These are phyloP conservation scores for Colletotrichum navitas DNA, from an alignment of 2,329 filamentous ascomycete genomes.

Conservation along the genomic window DNA sequence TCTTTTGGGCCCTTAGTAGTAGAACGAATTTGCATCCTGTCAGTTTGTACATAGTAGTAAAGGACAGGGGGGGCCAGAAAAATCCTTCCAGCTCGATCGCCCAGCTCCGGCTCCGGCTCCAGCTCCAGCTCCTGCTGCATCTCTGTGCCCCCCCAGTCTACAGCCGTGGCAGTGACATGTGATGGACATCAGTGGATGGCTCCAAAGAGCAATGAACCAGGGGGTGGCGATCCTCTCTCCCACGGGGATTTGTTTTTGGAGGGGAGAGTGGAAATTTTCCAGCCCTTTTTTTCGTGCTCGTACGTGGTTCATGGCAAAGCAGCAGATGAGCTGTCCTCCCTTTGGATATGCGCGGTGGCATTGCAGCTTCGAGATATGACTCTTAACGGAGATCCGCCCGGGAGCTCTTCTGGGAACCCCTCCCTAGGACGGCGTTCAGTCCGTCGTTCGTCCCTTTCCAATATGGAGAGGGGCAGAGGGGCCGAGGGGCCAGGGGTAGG, in stretches of 20 bases:
- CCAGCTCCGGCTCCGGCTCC: not conserved
- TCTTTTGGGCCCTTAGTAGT: not conserved
- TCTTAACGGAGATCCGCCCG: slow-evolving; percentile 5
- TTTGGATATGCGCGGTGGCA: not conserved
- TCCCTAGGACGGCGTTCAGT: not conserved
- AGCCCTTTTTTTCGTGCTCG: not conserved
- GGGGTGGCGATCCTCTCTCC: not conserved
- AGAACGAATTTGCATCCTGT: not conserved
- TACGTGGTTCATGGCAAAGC: not conserved
- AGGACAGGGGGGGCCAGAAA: too few species aligned
- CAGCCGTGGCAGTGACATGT: slow-evolving; percentile 36
- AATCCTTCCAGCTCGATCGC: slow-evolving; percentile 9
- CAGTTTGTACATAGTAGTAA: not conserved
- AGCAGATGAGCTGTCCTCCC: not conserved
- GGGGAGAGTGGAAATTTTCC: slow-evolving; percentile 4
- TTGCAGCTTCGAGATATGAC: slow-evolving; percentile 2
- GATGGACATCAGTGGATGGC: slow-evolving; percentile 27
- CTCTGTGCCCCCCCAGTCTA: too few species aligned
- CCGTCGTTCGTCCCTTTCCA: not conserved
- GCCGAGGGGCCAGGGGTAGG: not conserved
- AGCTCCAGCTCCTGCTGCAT: too few species aligned
- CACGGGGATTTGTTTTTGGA: slow-evolving; percentile 2
- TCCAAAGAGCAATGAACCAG: not conserved
- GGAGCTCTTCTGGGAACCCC: not conserved
- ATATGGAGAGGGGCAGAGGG: not conserved